Evolutionary conservation across 257 asterid species (phyloP).

Genomic region (Buddleja alternifolia): DNA sequence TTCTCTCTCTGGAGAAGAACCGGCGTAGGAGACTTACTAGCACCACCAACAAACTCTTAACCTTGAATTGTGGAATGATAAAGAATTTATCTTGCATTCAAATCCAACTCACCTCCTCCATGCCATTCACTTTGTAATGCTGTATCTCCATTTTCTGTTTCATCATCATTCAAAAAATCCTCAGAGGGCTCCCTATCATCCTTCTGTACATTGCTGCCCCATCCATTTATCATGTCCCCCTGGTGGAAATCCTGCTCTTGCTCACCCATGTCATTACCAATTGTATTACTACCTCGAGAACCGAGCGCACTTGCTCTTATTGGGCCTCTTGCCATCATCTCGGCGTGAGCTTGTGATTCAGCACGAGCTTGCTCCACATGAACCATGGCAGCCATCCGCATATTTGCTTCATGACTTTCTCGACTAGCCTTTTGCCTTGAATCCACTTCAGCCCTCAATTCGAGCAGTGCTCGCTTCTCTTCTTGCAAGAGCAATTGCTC

Average conservation of each 20-base stretch:
- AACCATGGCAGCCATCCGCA: slow-evolving; percentile 80
- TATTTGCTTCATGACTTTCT: slow-evolving; percentile 67
- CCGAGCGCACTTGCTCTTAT: slow-evolving; percentile 72
- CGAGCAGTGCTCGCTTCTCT: slow-evolving; percentile 66
- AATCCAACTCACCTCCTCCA: slow-evolving; percentile 53
- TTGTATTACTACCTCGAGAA: slow-evolving; percentile 53
- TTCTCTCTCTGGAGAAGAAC: too few species aligned
- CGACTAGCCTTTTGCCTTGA: slow-evolving; percentile 46
- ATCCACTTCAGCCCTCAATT: slow-evolving; percentile 68
- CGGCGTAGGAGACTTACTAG: background rate
- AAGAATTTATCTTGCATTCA: slow-evolving; percentile 45
- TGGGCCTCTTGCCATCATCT: slow-evolving; percentile 79
- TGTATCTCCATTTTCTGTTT: slow-evolving; percentile 49
- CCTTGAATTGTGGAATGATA: background rate
- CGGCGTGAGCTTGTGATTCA: slow-evolving; percentile 81
- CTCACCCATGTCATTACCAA: slow-evolving; percentile 58
- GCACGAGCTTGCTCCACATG: slow-evolving; percentile 70
- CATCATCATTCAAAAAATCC: slow-evolving; percentile 93
- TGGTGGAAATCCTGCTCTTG: slow-evolving; percentile 64
- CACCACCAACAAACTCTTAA: background rate
- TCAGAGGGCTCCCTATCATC: slow-evolving; percentile 97
- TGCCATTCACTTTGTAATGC: slow-evolving; percentile 49
- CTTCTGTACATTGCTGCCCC: slow-evolving; percentile 67
- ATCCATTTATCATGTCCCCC: slow-evolving; percentile 76
- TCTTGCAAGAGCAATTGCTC: slow-evolving; percentile 89